phyloP scores from a whole-genome alignment of 768 basidiomycete genomes.

The Hericium rajendrae region DNA sequence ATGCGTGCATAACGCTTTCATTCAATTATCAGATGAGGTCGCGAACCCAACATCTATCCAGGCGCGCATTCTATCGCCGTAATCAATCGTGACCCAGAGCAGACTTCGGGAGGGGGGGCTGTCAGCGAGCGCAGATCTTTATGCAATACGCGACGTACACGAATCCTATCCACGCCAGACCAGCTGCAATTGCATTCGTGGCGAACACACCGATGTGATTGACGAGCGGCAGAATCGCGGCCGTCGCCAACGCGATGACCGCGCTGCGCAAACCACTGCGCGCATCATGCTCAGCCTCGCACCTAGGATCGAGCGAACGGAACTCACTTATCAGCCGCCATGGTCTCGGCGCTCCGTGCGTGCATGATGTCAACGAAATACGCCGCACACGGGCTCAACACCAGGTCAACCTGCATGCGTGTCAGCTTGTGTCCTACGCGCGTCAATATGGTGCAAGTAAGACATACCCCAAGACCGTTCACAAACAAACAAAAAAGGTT shows the following conservation, averaged over 20 bases:
- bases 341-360: conserved; percentile 50
- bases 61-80: conserved; percentile 47
- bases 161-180: conserved; percentile 40
- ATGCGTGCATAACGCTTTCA: neutral
- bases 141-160: conserved; percentile 29
- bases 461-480: conserved; percentile 54
- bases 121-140: neutral
- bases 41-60: conserved; percentile 51
- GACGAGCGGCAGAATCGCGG: conserved; percentile 44
- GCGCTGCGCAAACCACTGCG: conserved; percentile 39
- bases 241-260: conserved; percentile 32
- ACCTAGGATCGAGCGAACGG: neutral
- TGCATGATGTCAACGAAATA: conserved; percentile 57
- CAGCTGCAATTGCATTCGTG: conserved; percentile 38
- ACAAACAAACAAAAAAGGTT: conserved; percentile 49
- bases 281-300: neutral
- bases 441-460: neutral
- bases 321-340: conserved; percentile 46
- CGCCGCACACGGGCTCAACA: conserved; percentile 43
- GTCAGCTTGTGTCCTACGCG: neutral
- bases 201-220: conserved; percentile 39
- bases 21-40: conserved; percentile 25
- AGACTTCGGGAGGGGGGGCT: conserved; percentile 27
- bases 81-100: conserved; percentile 41
- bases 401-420: conserved; percentile 39